Evolutionary conservation across 805 yeast genomes (phyloP), one percentile per base, ranked within the genome.

Genomic region (Wickerhamia fluorescens): DNA sequence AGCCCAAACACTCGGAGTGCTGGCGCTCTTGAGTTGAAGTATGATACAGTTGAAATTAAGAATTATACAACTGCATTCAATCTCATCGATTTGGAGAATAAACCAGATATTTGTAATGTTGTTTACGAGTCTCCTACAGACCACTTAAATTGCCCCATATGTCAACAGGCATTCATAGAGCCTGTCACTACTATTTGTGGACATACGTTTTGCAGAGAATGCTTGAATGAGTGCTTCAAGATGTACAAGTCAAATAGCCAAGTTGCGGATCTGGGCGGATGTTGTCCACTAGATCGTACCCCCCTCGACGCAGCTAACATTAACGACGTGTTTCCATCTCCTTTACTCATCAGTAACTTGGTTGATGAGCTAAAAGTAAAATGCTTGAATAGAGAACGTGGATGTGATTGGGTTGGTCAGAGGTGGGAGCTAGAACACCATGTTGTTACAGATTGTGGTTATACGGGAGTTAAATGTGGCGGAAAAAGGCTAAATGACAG

Each of bases 241-340:
- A 45, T 59, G 63, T 25, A 66, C 47, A 24, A 49, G 38, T 25
- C 22, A 11, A 18, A 18, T 14, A 28, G 32, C 8, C 12, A 10
- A 7, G 27, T 17, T 4, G 31, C 31, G 20, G 33, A 24, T 2
- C 16, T 14, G 14, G 29, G 16, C 4, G 56, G 56, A 2, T 40
- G 47, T 26, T 78, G 86, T 48, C 86, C 86, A 0, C 54, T 78
- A 17, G 85, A 78, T 51, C 53, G 85, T 28, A 70, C 71, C 3
- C 60, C 66, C 3, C 40, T 78, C 23, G 51, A 58, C 30, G 34
- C 49, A 3, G 45, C 44, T 14, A 48, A 55, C 31, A 27, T 38
- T 3, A 47, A 56, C 25, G 65, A 58, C 30, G 41, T 58, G 28
- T 58, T 58, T 23, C 72, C 75, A 4, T 69, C 83, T 2, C 83